These are phyloP conservation scores for Scenedesmus sp. DNA, from an alignment of 163 green algal species.

Conservation along the genomic window DNA sequence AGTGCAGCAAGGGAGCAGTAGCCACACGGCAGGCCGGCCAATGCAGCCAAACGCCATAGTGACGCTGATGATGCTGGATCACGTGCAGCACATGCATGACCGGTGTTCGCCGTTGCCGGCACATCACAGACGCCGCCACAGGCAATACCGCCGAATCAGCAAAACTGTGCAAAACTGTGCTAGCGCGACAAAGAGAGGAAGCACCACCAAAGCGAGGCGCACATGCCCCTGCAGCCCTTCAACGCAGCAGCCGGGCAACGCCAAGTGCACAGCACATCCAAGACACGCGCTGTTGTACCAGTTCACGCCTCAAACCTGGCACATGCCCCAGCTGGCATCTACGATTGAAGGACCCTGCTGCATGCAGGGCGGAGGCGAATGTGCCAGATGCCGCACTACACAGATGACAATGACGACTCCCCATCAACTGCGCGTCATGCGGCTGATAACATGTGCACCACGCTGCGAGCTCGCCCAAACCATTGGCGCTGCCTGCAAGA, in stretches of 20 bases:
- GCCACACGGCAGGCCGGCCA: background rate
- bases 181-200: background rate
- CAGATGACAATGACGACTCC: background rate
- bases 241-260: background rate
- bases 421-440: background rate
- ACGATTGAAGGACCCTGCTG: background rate
- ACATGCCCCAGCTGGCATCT: background rate
- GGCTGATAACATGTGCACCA: too few relatives aligned
- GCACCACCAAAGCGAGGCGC: background rate
- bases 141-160: background rate
- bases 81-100: background rate
- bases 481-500: background rate
- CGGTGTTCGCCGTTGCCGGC: background rate
- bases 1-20: background rate
- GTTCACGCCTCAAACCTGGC: background rate
- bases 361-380: too few relatives aligned
- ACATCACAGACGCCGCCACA: background rate
- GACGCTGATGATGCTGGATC: background rate
- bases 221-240: background rate
- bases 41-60: background rate
- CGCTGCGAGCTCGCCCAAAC: background rate
- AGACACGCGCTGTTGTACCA: background rate
- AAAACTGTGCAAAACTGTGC: background rate
- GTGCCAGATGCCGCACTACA: background rate
- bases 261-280: background rate